Evolutionary conservation across 2,329 filamentous ascomycete species (phyloP).

Genomic region (Hymenoscyphus fraxineus): DNA sequence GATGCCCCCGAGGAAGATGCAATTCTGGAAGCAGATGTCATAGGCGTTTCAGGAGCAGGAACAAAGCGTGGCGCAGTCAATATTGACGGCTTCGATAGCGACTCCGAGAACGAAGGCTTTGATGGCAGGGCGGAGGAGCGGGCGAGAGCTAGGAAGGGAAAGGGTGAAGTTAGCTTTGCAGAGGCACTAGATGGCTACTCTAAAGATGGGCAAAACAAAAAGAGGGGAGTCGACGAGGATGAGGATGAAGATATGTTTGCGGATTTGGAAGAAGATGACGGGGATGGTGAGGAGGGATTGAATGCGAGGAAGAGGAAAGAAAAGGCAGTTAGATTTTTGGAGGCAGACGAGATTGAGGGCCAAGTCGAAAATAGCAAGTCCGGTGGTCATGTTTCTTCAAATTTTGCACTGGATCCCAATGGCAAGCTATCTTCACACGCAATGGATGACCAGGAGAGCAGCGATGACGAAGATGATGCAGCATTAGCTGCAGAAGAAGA

Average conservation of each 20-base stretch:
- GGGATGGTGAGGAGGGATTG: conserved; percentile 54
- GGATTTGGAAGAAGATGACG: conserved; percentile 56
- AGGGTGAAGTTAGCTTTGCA: conserved; percentile 44
- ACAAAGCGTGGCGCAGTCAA: conserved; percentile 94
- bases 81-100: conserved; percentile 93
- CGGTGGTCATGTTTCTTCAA: conserved; percentile 61
- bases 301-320: conserved; percentile 41
- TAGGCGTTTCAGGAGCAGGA: conserved; percentile 66
- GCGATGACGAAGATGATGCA: conserved; percentile 65
- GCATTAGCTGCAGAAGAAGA: conserved; percentile 72
- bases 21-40: conserved; percentile 86
- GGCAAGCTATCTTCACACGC: conserved; percentile 39
- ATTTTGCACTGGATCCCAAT: conserved; percentile 58
- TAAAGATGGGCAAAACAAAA: conserved; percentile 33
- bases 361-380: conserved; percentile 71
- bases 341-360: conserved; percentile 67
- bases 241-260: conserved; percentile 86
- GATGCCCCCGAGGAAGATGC: conserved; percentile 73
- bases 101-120: conserved; percentile 89
- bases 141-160: conserved; percentile 40
- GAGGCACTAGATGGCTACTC: conserved; percentile 55
- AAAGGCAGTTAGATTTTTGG: conserved; percentile 59
- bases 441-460: conserved; percentile 42
- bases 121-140: conserved; percentile 66
- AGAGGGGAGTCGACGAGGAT: conserved; percentile 44